Conservation (phyloP, 208 protist species). For the Strigomonas culicis region DNA sequence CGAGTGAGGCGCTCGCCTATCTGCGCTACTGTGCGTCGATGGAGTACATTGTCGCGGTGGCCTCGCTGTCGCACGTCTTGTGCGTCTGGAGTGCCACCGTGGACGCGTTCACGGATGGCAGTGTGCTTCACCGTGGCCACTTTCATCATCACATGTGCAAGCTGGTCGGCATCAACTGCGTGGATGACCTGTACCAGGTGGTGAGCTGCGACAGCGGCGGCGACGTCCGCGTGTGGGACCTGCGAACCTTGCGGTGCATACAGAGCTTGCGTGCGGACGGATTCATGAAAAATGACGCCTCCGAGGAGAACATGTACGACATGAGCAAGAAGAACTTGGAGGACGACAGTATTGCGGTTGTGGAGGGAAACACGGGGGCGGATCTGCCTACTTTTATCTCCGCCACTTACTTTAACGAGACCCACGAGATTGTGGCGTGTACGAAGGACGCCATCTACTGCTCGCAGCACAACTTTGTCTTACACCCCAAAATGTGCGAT, state of each 20-base stretch:
- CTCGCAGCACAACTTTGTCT: slow-evolving; percentile 39
- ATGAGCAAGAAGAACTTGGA: slow-evolving; percentile 2
- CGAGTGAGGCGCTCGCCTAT: slow-evolving; percentile 21
- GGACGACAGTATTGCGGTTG: slow-evolving; percentile 6
- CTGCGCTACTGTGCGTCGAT: slow-evolving; percentile 28
- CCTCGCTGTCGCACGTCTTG: background rate
- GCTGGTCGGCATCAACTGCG: slow-evolving; percentile 53
- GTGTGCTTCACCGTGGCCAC: slow-evolving; percentile 29
- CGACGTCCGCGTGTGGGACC: slow-evolving; percentile 82
- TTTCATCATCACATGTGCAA: slow-evolving; percentile 22
- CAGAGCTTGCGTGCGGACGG: slow-evolving; percentile 60
- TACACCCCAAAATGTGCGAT: slow-evolving; percentile 37
- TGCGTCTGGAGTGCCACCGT: background rate
- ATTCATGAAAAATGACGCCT: slow-evolving; percentile 1
- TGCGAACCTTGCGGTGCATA: slow-evolving; percentile 58
- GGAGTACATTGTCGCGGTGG: slow-evolving; percentile 5
- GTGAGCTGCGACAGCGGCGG: slow-evolving; percentile 68
- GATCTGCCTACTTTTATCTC: slow-evolving; percentile 23
- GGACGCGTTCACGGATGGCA: slow-evolving; percentile 17
- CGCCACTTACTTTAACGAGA: slow-evolving; percentile 34
- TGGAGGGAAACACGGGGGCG: no score
- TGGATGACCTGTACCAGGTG: slow-evolving; percentile 52
- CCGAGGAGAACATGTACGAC: slow-evolving; percentile 8
- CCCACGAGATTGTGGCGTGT: slow-evolving; percentile 60
- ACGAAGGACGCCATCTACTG: slow-evolving; percentile 52